Evolutionary conservation across 2,329 filamentous ascomycete genomes (phyloP).

Genomic region (Penicillium nordicum): DNA sequence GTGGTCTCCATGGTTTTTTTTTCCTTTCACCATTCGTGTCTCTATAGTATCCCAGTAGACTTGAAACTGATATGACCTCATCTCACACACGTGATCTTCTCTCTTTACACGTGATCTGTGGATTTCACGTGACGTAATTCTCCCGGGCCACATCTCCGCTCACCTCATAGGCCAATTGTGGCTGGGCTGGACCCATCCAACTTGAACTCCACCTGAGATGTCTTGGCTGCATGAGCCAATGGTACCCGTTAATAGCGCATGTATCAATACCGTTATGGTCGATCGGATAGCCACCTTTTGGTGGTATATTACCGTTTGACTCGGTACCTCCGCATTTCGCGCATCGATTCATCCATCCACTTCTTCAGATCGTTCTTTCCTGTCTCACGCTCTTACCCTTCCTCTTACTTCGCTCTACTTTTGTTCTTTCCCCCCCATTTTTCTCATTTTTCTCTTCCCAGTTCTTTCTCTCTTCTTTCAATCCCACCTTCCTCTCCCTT

Average conservation of each 20-base stretch:
- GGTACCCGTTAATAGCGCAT: neutral
- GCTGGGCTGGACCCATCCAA: neutral
- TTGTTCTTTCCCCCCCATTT: conserved; percentile 13
- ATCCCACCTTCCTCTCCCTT: conserved; percentile 5
- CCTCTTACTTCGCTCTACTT: conserved; percentile 16
- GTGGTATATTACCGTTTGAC: conserved; percentile 12
- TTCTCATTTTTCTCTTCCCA: conserved; percentile 14
- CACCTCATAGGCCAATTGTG: conserved; percentile 13
- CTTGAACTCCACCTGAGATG: neutral
- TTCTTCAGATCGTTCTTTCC: conserved; percentile 19
- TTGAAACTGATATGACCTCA: conserved; percentile 6
- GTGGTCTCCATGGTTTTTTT: conserved; percentile 1
- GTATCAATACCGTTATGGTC: conserved; percentile 15
- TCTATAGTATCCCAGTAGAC: conserved; percentile 24
- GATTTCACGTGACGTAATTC: conserved; percentile 4
- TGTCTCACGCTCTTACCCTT: conserved; percentile 15
- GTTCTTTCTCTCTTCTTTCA: conserved; percentile 10
- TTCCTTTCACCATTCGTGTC: conserved; percentile 14
- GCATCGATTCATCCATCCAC: conserved; percentile 20
- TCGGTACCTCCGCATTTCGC: conserved; percentile 25
- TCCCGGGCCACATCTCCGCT: neutral
- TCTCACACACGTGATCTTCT: neutral
- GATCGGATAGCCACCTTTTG: conserved; percentile 10
- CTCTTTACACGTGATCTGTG: neutral
- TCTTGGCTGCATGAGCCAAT: conserved; percentile 5